Evolutionary conservation across 2,329 filamentous ascomycete species (phyloP), one percentile per base, ranked within the genome.

Genomic region (Penicillium sp.): DNA sequence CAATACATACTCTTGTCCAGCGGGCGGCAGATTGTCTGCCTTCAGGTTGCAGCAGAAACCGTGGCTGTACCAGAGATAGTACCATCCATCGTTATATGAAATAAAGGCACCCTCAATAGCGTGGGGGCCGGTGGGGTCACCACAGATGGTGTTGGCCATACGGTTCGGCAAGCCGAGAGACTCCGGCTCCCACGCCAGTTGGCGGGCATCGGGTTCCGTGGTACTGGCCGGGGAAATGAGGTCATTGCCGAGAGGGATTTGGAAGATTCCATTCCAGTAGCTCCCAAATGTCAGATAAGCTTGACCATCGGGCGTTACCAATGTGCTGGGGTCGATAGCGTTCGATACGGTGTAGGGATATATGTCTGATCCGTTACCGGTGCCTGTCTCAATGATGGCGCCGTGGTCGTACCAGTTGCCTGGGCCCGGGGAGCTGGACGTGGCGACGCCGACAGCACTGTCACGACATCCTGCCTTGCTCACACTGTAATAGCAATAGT

Each of bases 261-360:
- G 82, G 76, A 83, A 88, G 58, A 89, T 79, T 59, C 85, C 82
- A 5, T 74, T 72, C 86, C 86, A 90, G 77, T 88, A 90, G 41
- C 83, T 87, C 41, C 87, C 88, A 56, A 88, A 90, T 48, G 77
- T 83, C 62, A 86, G 70, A 54, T 78, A 79, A 58, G 78, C 80
- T 5, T 62, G 59, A 3, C 63, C 62, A 22, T 67, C 63, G 1
- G 52, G 45, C 38, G 72, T 72, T 11, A 75, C 60, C 50, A 85
- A 64, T 4, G 85, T 69, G 53, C 80, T 81, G 2, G 79, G 72
- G 61, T 86, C 88, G 64, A 90, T 85, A 41, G 82, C 79, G 60
- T 86, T 86, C 64, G 83, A 84, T 4, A 69, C 55, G 45, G 75
- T 77, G 50, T 73, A 75, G 0, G 73, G 62, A 29, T 55, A 55